Conservation (phyloP, 2,329 filamentous ascomycete species). For the Xylariales sp. region DNA sequence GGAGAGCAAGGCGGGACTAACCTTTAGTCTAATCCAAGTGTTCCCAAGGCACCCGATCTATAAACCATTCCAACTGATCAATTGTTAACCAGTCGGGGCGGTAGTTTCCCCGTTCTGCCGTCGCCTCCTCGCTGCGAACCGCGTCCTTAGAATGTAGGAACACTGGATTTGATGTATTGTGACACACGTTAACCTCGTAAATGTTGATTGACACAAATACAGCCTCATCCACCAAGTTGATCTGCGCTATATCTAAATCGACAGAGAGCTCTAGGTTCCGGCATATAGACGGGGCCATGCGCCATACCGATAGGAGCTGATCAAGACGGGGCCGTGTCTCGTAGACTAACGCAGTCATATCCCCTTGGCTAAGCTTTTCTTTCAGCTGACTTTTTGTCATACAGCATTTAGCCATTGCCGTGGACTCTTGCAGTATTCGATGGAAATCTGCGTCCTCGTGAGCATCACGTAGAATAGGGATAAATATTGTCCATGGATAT, state of each 20-base stretch:
- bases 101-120: not conserved
- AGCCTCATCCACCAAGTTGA: constrained; percentile 17
- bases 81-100: constrained; percentile 8
- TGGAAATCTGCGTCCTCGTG: constrained; percentile 24
- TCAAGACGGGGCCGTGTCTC: not conserved
- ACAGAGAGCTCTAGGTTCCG: constrained; percentile 21
- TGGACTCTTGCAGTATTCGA: not conserved
- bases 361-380: not conserved
- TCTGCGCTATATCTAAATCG: constrained; percentile 11
- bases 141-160: constrained; percentile 7
- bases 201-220: constrained; percentile 29
- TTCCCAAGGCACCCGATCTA: constrained; percentile 9
- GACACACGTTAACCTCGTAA: constrained; percentile 1
- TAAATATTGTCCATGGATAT: constrained; percentile 22
- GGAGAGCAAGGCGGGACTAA: too few species aligned
- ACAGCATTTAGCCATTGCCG: constrained; percentile 2
- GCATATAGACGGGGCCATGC: not conserved
- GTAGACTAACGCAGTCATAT: not conserved
- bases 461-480: constrained; percentile 22
- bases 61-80: constrained; percentile 30
- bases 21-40: too few species aligned
- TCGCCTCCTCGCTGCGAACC: not conserved
- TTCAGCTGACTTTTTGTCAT: constrained; percentile 30
- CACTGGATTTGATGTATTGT: not conserved
- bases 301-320: constrained; percentile 21